Evolutionary conservation across 306 rosid genomes (phyloP).

Genomic region (Cotoneaster glaucophyllus): DNA sequence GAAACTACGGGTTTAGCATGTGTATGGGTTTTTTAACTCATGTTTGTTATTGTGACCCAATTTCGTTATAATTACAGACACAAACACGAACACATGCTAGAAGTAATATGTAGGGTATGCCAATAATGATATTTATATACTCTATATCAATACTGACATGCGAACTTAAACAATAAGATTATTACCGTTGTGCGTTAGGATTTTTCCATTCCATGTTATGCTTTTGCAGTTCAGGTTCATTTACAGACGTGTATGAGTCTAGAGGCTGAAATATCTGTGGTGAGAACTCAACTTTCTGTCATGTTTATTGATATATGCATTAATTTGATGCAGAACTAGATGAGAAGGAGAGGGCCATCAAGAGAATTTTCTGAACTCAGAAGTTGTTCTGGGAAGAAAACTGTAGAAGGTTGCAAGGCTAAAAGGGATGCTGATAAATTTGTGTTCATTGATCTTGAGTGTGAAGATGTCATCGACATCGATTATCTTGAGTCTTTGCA

Average conservation of each 20-base stretch:
- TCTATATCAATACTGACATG: neutral
- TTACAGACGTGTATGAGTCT: neutral
- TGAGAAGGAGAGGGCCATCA: conserved; percentile 44
- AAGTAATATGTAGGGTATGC: neutral
- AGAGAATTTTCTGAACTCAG: conserved; percentile 38
- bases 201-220: neutral
- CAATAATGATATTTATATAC: neutral
- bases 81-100: neutral
- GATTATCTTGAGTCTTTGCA: conserved; percentile 35
- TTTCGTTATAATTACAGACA: neutral
- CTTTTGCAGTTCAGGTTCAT: neutral
- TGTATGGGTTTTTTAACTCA: neutral
- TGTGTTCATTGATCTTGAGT: conserved; percentile 60
- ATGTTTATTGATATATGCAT: neutral
- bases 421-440: conserved; percentile 33
- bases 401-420: conserved; percentile 20
- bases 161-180: neutral
- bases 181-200: neutral
- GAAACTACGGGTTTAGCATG: neutral
- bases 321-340: conserved; percentile 30
- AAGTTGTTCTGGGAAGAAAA: conserved; percentile 43
- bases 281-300: neutral
- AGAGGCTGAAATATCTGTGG: neutral
- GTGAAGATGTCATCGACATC: conserved; percentile 50
- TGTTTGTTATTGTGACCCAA: neutral